phyloP scores from a whole-genome alignment of 257 asterid genomes.

The Solanum ahanhuiri region DNA sequence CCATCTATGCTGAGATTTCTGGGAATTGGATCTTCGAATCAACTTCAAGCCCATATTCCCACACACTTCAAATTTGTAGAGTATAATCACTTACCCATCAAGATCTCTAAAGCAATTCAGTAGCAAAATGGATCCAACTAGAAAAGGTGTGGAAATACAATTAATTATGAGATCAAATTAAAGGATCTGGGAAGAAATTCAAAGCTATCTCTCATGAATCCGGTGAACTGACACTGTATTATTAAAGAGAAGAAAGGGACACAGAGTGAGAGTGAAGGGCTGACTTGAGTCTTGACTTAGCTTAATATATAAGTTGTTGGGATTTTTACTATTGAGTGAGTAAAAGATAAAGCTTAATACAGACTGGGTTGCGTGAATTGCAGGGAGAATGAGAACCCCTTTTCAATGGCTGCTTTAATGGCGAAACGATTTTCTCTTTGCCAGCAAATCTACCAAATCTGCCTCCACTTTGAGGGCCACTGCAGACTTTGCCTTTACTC shows the following conservation, averaged over 20 bases:
- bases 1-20: slow-evolving; percentile 60
- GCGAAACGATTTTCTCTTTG: not conserved
- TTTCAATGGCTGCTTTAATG: not conserved
- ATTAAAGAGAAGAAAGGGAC: not conserved
- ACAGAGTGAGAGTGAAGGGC: not conserved
- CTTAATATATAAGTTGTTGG: not conserved
- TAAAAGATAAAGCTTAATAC: not conserved
- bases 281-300: not conserved
- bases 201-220: not conserved
- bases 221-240: not conserved
- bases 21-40: slow-evolving; percentile 20
- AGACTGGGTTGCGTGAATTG: not conserved
- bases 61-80: not conserved
- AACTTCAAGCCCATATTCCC: not conserved
- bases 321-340: not conserved
- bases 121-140: not conserved
- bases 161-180: not conserved
- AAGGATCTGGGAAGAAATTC: not conserved
- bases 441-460: not conserved
- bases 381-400: not conserved
- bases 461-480: not conserved
- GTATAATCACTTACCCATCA: not conserved
- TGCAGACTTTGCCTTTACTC: not conserved
- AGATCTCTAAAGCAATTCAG: not conserved
- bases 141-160: not conserved